phyloP scores from a whole-genome alignment of 78 protist species.

The Dictyostelium purpureum region DNA sequence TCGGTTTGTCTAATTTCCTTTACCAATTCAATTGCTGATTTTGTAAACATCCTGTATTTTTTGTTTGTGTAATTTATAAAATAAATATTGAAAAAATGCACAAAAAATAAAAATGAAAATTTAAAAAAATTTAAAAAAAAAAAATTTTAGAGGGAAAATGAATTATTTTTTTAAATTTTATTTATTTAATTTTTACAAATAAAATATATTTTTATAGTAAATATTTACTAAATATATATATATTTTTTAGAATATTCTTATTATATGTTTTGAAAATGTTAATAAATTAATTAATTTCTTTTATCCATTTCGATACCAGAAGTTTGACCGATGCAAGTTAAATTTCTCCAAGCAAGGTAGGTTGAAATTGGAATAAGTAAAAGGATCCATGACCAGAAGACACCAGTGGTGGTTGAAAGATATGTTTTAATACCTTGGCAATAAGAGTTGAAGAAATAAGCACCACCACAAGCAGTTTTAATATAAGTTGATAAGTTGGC shows the following conservation, averaged over 20 bases:
- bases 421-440: conserved; percentile 36
- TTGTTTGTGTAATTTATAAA: not conserved
- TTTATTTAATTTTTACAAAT: too few relatives aligned
- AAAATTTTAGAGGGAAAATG: too few relatives aligned
- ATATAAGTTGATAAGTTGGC: not conserved
- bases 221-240: too few relatives aligned
- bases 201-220: too few relatives aligned
- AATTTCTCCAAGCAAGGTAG: not conserved
- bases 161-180: too few relatives aligned
- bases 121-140: not conserved
- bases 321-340: not conserved
- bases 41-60: conserved; percentile 36
- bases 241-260: not conserved
- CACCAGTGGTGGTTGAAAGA: conserved; percentile 6
- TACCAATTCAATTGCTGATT: conserved; percentile 47
- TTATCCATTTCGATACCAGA: conserved; percentile 14
- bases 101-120: not conserved
- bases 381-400: conserved; percentile 31
- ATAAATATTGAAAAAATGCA: not conserved
- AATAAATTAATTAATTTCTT: not conserved
- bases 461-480: conserved; percentile 15
- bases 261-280: not conserved
- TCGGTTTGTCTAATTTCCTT: conserved; percentile 36
- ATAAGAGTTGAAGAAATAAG: not conserved
- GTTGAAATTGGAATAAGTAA: not conserved